phyloP scores from a whole-genome alignment of 176 grass and related monocot genomes.

The Triticum dicoccoides region DNA sequence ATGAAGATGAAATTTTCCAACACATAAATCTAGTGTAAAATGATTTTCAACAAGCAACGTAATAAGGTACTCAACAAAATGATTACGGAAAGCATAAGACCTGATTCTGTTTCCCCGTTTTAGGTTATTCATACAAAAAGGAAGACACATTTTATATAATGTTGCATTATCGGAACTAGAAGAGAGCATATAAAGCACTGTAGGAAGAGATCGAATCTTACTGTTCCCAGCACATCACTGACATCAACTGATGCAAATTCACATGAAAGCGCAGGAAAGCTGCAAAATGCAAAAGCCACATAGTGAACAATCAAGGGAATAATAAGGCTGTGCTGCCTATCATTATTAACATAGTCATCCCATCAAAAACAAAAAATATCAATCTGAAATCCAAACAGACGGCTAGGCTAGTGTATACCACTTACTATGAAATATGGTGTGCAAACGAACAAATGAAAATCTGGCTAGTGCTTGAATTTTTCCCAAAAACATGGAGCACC shows the following conservation, averaged over 20 bases:
- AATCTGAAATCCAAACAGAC: not conserved
- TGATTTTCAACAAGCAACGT: not conserved
- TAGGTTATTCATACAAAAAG: not conserved
- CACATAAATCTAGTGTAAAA: not conserved
- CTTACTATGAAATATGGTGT: not conserved
- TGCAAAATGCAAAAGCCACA: conserved; percentile 38
- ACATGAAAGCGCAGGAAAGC: conserved; percentile 96
- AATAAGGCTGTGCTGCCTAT: not conserved
- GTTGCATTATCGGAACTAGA: conserved; percentile 1
- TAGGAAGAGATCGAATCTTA: conserved; percentile 57
- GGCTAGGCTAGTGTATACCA: not conserved
- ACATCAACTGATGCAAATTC: conserved; percentile 98
- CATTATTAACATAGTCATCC: conserved; percentile 27
- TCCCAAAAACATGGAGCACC: not conserved
- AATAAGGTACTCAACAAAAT: not conserved
- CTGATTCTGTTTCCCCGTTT: not conserved
- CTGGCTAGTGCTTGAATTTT: not conserved
- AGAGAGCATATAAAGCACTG: not conserved
- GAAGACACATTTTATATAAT: not conserved
- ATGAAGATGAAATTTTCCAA: not conserved
- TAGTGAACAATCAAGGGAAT: conserved; percentile 26
- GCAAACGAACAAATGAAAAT: not conserved
- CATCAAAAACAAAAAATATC: not conserved
- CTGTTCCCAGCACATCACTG: conserved; percentile 95
- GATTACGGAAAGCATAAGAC: not conserved